A percentile compares a stretch with the other conserved stretches of the same genome.
Conservation (phyloP, 352 stramenopile species). For the Phytopythium helicoides region DNA sequence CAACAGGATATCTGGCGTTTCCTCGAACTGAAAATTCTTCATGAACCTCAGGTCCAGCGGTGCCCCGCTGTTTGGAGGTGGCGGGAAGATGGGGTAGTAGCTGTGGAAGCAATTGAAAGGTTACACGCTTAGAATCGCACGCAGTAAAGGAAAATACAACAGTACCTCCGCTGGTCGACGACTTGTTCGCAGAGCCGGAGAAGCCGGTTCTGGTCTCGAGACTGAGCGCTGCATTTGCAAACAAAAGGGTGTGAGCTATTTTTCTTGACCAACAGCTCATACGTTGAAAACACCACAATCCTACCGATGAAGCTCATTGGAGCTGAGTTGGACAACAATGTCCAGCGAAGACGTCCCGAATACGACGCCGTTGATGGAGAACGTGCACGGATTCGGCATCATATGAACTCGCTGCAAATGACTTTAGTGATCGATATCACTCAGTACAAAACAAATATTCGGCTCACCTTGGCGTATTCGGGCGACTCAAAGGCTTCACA, state of each 20-base stretch:
- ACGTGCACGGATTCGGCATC: conserved; percentile 94
- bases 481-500: conserved; percentile 60
- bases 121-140: too few relatives aligned
- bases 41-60: conserved; percentile 93
- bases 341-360: conserved; percentile 94
- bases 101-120: conserved; percentile 18
- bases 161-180: conserved; percentile 72
- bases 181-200: conserved; percentile 78
- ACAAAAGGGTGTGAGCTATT: conserved; percentile 1
- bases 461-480: conserved; percentile 58
- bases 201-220: conserved; percentile 64
- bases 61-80: conserved; percentile 51
- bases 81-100: conserved; percentile 83
- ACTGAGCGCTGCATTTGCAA: conserved; percentile 26
- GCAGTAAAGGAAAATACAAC: too few relatives aligned
- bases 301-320: conserved; percentile 71
- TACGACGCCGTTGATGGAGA: conserved; percentile 93
- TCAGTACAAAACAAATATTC: conserved; percentile 5
- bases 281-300: neutral
- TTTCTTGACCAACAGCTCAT: neutral
- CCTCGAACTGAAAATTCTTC: conserved; percentile 89
- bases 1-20: conserved; percentile 94
- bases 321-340: conserved; percentile 85
- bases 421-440: neutral
- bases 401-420: conserved; percentile 87